phyloP scores from a whole-genome alignment of 345 rosid species.

The Cardiospermum halicacabum region DNA sequence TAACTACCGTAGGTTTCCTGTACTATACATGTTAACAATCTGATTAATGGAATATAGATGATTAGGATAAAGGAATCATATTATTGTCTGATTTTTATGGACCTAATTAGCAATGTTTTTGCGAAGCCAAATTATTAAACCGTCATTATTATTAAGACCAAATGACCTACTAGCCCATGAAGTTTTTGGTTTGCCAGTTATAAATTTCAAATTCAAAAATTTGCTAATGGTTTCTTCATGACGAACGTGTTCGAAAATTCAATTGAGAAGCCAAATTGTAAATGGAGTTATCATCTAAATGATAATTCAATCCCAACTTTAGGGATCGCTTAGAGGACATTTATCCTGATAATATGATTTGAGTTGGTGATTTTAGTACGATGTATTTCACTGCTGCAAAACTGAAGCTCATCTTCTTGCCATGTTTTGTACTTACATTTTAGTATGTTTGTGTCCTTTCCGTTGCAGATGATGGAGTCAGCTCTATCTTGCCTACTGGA shows the following conservation, averaged over 20 bases:
- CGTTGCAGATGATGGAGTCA: conserved; percentile 68
- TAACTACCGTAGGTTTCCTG: background rate
- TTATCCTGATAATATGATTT: too few relatives aligned
- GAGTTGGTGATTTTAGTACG: background rate
- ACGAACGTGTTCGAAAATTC: too few relatives aligned
- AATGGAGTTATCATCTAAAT: too few relatives aligned
- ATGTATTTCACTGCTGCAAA: background rate
- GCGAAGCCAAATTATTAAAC: background rate
- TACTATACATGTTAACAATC: background rate
- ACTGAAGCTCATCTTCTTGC: background rate
- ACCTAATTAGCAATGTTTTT: background rate
- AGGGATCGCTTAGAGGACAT: too few relatives aligned
- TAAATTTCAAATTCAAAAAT: too few relatives aligned
- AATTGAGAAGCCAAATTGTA: too few relatives aligned
- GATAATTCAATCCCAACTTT: too few relatives aligned
- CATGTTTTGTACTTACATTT: background rate
- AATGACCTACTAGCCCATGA: too few relatives aligned
- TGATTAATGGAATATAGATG: background rate
- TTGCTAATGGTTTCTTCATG: too few relatives aligned
- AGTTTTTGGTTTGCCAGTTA: too few relatives aligned
- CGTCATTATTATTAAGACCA: too few relatives aligned
- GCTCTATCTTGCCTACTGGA: conserved; percentile 65
- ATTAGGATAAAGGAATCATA: too few relatives aligned
- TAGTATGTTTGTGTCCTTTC: conserved; percentile 4
- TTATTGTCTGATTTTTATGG: background rate